Evolutionary conservation across 768 basidiomycete genomes (phyloP).

Genomic region (Tulasnella calospora): DNA sequence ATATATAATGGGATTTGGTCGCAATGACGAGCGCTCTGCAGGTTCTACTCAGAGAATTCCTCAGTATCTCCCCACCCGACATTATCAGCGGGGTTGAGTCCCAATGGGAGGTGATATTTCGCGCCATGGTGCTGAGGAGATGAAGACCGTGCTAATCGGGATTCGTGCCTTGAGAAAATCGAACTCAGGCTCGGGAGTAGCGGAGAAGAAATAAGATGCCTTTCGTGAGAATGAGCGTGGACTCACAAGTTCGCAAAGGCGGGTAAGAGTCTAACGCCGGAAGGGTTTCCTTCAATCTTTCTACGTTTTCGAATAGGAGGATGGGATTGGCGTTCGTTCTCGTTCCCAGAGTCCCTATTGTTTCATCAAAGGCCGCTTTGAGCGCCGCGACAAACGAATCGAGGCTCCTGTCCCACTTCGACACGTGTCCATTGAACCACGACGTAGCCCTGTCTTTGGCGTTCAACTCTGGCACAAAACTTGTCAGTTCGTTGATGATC

Average conservation of each 20-base stretch:
- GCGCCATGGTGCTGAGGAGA: conserved; percentile 65
- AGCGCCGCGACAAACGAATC: conserved; percentile 27
- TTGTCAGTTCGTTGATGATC: conserved; percentile 55
- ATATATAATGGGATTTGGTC: background rate
- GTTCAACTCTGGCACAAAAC: conserved; percentile 50
- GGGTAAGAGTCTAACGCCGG: conserved; percentile 63
- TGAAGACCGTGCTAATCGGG: conserved; percentile 55
- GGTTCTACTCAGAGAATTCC: too few species aligned
- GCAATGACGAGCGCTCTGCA: too few species aligned
- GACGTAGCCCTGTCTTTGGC: conserved; percentile 9
- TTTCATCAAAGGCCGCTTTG: background rate
- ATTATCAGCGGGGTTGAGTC: too few species aligned
- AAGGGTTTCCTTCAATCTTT: conserved; percentile 56
- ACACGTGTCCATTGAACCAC: conserved; percentile 13
- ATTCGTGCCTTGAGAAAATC: conserved; percentile 47
- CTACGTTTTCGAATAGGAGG: conserved; percentile 61
- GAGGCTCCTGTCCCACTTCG: conserved; percentile 24
- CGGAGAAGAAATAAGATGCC: background rate
- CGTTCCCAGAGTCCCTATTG: background rate
- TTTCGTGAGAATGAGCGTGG: background rate
- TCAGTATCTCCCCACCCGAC: too few species aligned
- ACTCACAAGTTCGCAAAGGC: conserved; percentile 63
- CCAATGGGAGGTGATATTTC: conserved; percentile 65
- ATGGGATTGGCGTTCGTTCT: conserved; percentile 41
- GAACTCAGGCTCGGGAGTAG: conserved; percentile 15